Evolutionary conservation across 2,329 filamentous ascomycete genomes (phyloP), one percentile per base, ranked within the genome.

Genomic region (Pseudocercospora crystallina): DNA sequence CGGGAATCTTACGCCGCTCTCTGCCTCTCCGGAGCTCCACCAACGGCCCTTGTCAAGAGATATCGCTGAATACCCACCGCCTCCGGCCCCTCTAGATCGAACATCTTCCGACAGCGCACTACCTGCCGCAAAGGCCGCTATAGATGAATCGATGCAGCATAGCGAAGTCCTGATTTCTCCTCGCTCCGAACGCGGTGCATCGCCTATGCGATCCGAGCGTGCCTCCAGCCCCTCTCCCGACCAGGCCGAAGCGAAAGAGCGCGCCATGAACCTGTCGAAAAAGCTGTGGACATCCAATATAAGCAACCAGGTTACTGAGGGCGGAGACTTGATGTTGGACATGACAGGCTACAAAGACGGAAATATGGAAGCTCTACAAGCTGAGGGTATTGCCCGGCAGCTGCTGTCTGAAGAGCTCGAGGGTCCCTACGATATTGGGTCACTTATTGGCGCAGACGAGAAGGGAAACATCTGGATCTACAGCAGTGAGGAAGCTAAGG

Each of bases 381-480:
- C 94, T 13, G 94, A 99, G 70, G 84, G 95, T n/a, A 80, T 97
- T 54, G 94, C 94, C 5, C 83, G 94, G 15, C 94, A 92, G 68
- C 90, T 99, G 43, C 80, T 99, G 10, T 86, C 90, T 0, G 90
- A 99, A 66, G 92, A 97, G 71, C 74, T 97, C 11, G 89, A 96
- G 63, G 94, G 91, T 15, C 90, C 92, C 66, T 96, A 96, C 69
- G 94, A 99, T 67, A 95, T 99, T 62, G 94, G 94, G 5, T 87
- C 92, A 2, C 78, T 99, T 29, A 96, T 99, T 62, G 94, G 91
- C 10, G 92, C 94, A 38, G 94, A 99, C 66, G 90, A 95, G 65
- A 84, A 94, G 53, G 94, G 94, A 5, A 99, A 99, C 64, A 78
- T 99, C n/a, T 97, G 94, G 92, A 97, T 99, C 60, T 99, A 99